These are phyloP conservation scores for Flaveria brownii DNA, from an alignment of 129 eudicot genomes.

Conservation along the genomic window DNA sequence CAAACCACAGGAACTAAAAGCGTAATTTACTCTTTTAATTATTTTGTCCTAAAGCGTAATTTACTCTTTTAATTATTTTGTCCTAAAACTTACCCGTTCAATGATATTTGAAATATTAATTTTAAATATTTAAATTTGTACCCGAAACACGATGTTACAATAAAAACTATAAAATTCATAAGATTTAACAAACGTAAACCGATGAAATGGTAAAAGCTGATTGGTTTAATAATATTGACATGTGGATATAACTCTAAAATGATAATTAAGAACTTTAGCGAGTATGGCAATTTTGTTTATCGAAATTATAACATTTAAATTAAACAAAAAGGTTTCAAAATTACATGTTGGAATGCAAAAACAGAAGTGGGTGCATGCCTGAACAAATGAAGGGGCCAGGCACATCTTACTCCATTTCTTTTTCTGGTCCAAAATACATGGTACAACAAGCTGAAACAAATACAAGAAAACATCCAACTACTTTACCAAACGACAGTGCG, in stretches of 20 bases:
- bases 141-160: too few relatives aligned
- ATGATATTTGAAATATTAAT: too few relatives aligned
- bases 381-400: conserved; percentile 22
- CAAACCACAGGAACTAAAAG: too few relatives aligned
- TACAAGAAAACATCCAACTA: conserved; percentile 56
- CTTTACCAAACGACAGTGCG: conserved; percentile 56
- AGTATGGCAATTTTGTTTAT: background rate
- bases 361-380: conserved; percentile 31
- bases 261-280: background rate
- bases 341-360: conserved; percentile 31
- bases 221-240: background rate
- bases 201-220: background rate
- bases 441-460: conserved; percentile 20
- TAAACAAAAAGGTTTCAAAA: conserved; percentile 16
- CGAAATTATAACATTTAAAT: background rate
- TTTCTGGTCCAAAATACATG: conserved; percentile 23
- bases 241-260: background rate
- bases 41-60: too few relatives aligned
- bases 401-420: conserved; percentile 52
- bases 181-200: background rate
- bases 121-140: too few relatives aligned
- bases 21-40: too few relatives aligned
- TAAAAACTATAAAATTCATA: too few relatives aligned
- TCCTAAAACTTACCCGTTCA: too few relatives aligned
- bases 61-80: too few relatives aligned